phyloP scores from a whole-genome alignment of 2,329 filamentous ascomycete genomes.

The Ceratocystis huliohia region DNA sequence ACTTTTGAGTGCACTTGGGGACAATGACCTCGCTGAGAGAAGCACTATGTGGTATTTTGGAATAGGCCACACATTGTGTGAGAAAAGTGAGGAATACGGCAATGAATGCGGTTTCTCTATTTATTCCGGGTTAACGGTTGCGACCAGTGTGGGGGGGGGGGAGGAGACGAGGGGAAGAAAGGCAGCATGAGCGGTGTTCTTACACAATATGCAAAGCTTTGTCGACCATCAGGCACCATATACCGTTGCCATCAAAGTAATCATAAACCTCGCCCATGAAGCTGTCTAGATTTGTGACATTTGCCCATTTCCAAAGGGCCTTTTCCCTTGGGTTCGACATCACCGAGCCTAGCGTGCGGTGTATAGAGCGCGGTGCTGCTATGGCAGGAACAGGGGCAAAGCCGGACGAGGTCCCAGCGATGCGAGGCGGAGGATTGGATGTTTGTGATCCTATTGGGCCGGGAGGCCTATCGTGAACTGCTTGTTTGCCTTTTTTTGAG shows the following conservation, averaged over 20 bases:
- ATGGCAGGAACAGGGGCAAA: not conserved
- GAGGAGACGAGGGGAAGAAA: not conserved
- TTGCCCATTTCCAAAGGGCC: conserved; percentile 87
- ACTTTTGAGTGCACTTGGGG: conserved; percentile 60
- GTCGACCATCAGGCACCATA: conserved; percentile 70
- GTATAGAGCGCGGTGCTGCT: not conserved
- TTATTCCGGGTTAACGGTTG: not conserved
- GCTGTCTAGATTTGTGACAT: conserved; percentile 76
- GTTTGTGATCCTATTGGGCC: conserved; percentile 25
- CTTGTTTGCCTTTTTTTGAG: conserved; percentile 23
- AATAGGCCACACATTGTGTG: conserved; percentile 74
- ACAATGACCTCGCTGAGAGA: conserved; percentile 45
- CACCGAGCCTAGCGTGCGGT: conserved; percentile 6
- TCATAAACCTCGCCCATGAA: conserved; percentile 77
- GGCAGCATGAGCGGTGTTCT: conserved; percentile 27
- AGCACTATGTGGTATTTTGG: conserved; percentile 53
- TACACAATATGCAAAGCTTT: conserved; percentile 60
- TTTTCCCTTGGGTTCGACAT: conserved; percentile 42
- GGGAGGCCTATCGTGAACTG: conserved; percentile 30
- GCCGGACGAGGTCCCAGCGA: not conserved
- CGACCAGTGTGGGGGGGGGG: not conserved
- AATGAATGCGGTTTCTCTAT: conserved; percentile 67
- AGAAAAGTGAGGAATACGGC: conserved; percentile 73
- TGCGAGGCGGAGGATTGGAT: not conserved
- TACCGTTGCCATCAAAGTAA: conserved; percentile 71